Conservation (phyloP, 306 rosid species). For the Lathyrus tuberosus region DNA sequence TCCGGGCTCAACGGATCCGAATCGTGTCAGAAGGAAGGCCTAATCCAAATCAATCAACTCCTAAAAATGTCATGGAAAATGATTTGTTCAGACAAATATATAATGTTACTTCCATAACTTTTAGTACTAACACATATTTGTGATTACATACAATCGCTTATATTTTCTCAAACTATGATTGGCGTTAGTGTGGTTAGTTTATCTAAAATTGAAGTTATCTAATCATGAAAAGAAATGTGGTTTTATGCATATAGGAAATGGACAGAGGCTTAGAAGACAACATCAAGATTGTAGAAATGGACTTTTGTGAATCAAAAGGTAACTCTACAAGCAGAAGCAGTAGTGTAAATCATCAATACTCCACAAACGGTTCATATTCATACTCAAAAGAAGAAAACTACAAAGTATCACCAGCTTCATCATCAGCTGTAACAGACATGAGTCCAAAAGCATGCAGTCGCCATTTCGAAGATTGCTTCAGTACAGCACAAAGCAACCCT, state of each 20-base stretch:
- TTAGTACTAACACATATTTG: too few species aligned
- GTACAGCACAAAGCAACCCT: slow-evolving; percentile 75
- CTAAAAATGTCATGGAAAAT: slow-evolving; percentile 54
- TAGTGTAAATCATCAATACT: slow-evolving; percentile 42
- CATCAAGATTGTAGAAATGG: slow-evolving; percentile 95
- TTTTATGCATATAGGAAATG: slow-evolving; percentile 54
- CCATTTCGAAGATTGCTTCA: slow-evolving; percentile 67
- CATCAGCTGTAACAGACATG: slow-evolving; percentile 61
- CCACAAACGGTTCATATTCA: slow-evolving; percentile 38
- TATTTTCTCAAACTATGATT: too few species aligned
- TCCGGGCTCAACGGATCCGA: slow-evolving; percentile 77
- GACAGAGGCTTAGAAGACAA: slow-evolving; percentile 74
- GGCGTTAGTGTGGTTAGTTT: background rate
- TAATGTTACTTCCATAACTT: slow-evolving; percentile 56
- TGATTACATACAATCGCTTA: background rate
- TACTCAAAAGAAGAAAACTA: slow-evolving; percentile 57
- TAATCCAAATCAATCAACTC: slow-evolving; percentile 48
- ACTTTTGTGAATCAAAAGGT: slow-evolving; percentile 57
- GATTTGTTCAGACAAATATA: slow-evolving; percentile 46
- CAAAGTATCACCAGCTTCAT: slow-evolving; percentile 69
- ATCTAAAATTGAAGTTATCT: background rate
- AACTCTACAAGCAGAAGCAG: slow-evolving; percentile 58
- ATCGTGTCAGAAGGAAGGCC: slow-evolving; percentile 51
- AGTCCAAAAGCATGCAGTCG: slow-evolving; percentile 77
- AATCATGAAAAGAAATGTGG: slow-evolving; percentile 28